Evolutionary conservation across 768 basidiomycete species (phyloP), one percentile per base, ranked within the genome.

Genomic region (Pulveroboletus sp.): DNA sequence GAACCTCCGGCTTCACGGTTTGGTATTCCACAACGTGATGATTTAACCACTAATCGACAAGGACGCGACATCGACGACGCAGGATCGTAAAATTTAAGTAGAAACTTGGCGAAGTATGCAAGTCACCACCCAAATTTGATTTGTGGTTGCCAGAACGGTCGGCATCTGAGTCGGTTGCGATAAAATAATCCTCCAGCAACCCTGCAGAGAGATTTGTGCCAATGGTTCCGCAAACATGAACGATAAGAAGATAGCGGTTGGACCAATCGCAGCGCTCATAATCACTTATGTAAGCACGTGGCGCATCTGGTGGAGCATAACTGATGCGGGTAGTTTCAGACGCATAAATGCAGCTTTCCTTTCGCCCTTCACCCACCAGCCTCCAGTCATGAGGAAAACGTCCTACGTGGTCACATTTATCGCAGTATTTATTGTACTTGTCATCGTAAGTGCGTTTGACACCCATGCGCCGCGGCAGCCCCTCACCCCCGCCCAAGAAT

Each of bases 371-470:
- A 16, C 26, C 43, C 40, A 23, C 30, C 43, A 43, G 11, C 43
- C 24, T 12, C 32, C 41, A 43, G 61, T 45, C 24, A 85, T 87
- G 85, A 74, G 85, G 54, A 86, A 85, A 59, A 79, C 75, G 1
- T 87, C 83, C 1, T 89, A 89, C 54, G 78, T 76, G 23, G 54
- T 85, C 44, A 78, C 85, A 0, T 83, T 86, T 56, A 55, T 80
- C 50, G 77, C 79, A 24, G 78, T 85, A 2, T 60, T 74, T 4
- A 47, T 77, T 13, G 73, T 76, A 6, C 65, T 84, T 8, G 55
- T 75, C 22, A 61, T 86, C 37, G 85, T 86, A 51, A 54, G 84
- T 68, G 17, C 16, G 31, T 7, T 14, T 26, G 2, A 2, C 35
- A 31, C 20, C 38, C n/a, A 3, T 4, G 6, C 34, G 14, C 26